Evolutionary conservation across 208 protist species (phyloP), one percentile per base, ranked within the genome.

Genomic region (Acanthamoeba sp.): DNA sequence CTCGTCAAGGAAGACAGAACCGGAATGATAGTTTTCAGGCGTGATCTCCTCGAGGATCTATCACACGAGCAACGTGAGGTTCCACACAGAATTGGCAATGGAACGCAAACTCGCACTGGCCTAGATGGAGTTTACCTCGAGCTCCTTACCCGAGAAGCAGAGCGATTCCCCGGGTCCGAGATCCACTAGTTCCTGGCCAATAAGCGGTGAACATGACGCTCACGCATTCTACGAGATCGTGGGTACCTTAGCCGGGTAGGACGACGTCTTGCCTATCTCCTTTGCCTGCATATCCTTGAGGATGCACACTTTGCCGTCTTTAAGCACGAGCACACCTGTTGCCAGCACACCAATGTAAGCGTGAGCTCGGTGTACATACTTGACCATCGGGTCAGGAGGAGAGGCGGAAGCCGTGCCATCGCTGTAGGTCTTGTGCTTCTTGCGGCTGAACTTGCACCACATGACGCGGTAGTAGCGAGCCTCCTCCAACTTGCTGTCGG

Each of bases 251-350:
- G 45, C 71, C 2, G 69, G 64, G 32, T 94, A 94, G 22, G 66
- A 85, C 20, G 71, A 36, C 34, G 91, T 94, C 73, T 85, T 80
- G 27, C 91, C 91, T 14, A 94, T 87, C 36, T 94, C 91, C 91
- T 94, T 94, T 2, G 64, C 91, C 50, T 94, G 91, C 91, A 94
- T 94, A 42, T 94, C 91, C 71, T 94, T 94, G 36, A 94, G 73
- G 20, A 85, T 85, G 50, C 69, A 80, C 38, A 55, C n/a, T 45
- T 94, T 94, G 4, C 73, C 73, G 12, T 94, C 91, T 45, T 85
- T 94, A 1, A 94, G 42, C 29, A 94, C 52, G 22, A 94, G 48
- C 45, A 94, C 71, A 36, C 91, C 91, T 94, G 40, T 16, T 0
- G 5, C 14, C 0, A 50, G 14, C 7, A 27, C 36, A 4, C 6